Percentiles rank a stretch among this genome's conserved stretches.
phyloP scores from a whole-genome alignment of 768 basidiomycete genomes.

The Krasilnikovozyma curviuscula region DNA sequence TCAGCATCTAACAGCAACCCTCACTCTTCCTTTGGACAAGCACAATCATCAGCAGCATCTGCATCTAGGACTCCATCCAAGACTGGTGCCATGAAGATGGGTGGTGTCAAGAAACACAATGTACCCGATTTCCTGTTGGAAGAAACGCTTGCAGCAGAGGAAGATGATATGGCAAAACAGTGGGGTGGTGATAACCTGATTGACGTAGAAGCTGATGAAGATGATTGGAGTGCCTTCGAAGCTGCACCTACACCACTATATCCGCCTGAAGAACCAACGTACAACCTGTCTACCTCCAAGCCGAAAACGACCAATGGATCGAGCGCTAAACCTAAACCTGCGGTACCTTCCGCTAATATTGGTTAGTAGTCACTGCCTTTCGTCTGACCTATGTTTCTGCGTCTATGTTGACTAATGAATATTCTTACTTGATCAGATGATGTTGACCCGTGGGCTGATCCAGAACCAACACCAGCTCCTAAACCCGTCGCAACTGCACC shows the following conservation, averaged over 20 bases:
- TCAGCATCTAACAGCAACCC: slow-evolving; percentile 4
- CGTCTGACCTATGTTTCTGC: neutral
- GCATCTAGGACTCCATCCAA: too few species aligned
- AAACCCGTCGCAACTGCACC: slow-evolving; percentile 14
- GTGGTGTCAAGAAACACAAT: too few species aligned
- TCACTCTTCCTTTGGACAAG: slow-evolving; percentile 6
- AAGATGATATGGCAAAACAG: slow-evolving; percentile 38
- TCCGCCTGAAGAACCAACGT: slow-evolving; percentile 29
- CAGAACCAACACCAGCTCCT: neutral
- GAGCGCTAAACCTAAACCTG: neutral
- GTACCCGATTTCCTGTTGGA: too few species aligned
- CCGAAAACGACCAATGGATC: slow-evolving; percentile 13
- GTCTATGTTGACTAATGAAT: neutral
- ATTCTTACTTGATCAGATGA: neutral
- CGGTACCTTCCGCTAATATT: neutral
- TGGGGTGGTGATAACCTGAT: slow-evolving; percentile 79
- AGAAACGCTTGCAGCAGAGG: slow-evolving; percentile 25
- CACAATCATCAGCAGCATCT: too few species aligned
- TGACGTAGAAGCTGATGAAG: slow-evolving; percentile 79
- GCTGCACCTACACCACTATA: neutral
- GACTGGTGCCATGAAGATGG: too few species aligned
- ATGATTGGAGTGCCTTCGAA: slow-evolving; percentile 66
- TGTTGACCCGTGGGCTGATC: neutral
- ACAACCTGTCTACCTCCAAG: slow-evolving; percentile 36
- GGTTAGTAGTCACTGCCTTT: neutral